Evolutionary conservation across 768 basidiomycete genomes (phyloP), one percentile per base, ranked within the genome.

Genomic region (Boletus rubescentipes): DNA sequence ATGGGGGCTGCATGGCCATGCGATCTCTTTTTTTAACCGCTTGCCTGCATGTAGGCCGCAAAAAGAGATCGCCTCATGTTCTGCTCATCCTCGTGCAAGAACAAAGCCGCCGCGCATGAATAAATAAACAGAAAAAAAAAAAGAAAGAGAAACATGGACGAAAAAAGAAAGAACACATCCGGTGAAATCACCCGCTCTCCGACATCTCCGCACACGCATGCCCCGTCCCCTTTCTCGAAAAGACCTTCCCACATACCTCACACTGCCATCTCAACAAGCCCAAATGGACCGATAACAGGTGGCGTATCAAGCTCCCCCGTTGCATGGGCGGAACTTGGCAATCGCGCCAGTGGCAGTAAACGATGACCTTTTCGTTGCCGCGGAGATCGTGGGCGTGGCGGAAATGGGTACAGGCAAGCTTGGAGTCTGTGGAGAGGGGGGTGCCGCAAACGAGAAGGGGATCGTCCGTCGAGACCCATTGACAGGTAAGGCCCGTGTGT

Each of bases 281-380:
- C 23, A 65, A 8, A 36, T 65, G 63, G 1, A 66, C 58, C 0
- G 61, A n/a, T 44, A 57, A 42, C 18, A 65, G n/a, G 34, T 65
- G 63, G 0, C 63, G 46, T 16, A 58, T 37, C 2, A 65, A n/a
- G 35, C 61, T 66, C 2, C 63, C 64, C 6, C 63, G 42, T 5
- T 55, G 55, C 63, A 65, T 65, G 6, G 53, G 63, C 0, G 53
- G 14, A 2, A 9, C 51, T 0, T n/a, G 10, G 35, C 63, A 66
- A n/a, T 49, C 42, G 3, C n/a, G 43, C 63, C 63, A 65, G 9
- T 2, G 20, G 32, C 63, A 65, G 16, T 0, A 1, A 2, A 60
- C 48, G 11, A 16, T 16, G 21, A 47, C 58, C 11, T 49, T 66
- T 23, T 66, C 61, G n/a, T 57, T 56, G 3, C 63, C 63, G 0